Base-by-base conservation (phyloP, 2,329 filamentous ascomycete genomes). In the Pseudocercospora fijiensis region DNA sequence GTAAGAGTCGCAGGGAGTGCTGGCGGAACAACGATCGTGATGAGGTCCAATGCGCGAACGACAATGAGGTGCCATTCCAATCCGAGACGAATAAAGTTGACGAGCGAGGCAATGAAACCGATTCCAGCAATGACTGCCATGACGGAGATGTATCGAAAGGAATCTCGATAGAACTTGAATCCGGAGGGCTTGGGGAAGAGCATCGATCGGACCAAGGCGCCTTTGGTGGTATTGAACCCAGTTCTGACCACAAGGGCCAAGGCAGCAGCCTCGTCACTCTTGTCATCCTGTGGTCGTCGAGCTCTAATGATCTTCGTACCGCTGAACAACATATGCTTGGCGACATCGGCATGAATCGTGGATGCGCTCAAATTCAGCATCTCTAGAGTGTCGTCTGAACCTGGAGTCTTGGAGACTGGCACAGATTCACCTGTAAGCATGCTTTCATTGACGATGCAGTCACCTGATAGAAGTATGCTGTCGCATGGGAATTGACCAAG, bases 361-460 rank as follows among this genome's bases (percentile, higher is more conserved):
- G 92, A 89, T 4, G 93, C 90, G 60, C 86, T 87, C 13, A 97
- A 81, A 69, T 96, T 87, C 71, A 99, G 84, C 55, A 85, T 80
- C 24, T 84, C 82, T n/a, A 99, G 81, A 1, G 90, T 88, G 65
- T 94, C 88, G 73, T 96, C 88, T 1, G 86, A 92, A 3, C 92
- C 88, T 1, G 95, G 93, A 1, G 88, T 83, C 77, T 99, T 99
- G 1, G 93, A 96, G 1, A 99, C 94, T 2, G 95, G 96, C 4
- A 99, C 93, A 45, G 95, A 98, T 81, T 99, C 95, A 63, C 94
- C 87, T 43, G 95, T 99, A 37, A 99, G 85, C 95, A 99, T 99
- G 79, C 95, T 98, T 78, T 99, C 95, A 73, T 99, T 99, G 69
- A 99, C 93, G 67, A 99, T 98, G 73, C 93, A 97, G 78, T 99